Conservation (phyloP, 352 stramenopile genomes). For the Phytopythium boreale region DNA sequence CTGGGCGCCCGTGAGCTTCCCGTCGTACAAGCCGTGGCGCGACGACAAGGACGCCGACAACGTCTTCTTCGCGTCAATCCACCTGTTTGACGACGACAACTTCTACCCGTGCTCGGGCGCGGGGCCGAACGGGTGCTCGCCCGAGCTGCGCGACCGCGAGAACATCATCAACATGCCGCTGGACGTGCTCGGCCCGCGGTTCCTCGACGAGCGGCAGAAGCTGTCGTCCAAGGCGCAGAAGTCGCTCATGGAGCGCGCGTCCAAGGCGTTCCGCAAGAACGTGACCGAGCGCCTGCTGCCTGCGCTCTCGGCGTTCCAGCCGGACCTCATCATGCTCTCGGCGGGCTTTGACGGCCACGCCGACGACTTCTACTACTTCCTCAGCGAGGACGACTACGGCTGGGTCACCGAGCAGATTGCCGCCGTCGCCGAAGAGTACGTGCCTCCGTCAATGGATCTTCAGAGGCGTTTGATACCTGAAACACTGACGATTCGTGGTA, state of each 20-base stretch:
- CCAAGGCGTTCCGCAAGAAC: slow-evolving; percentile 38
- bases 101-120: slow-evolving; percentile 62
- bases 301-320: slow-evolving; percentile 40
- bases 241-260: slow-evolving; percentile 45
- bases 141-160: slow-evolving; percentile 35
- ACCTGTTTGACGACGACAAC: slow-evolving; percentile 58
- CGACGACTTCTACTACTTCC: slow-evolving; percentile 68
- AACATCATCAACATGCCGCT: slow-evolving; percentile 63
- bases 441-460: no score
- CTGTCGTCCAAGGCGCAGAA: slow-evolving; percentile 53
- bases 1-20: slow-evolving; percentile 54
- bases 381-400: slow-evolving; percentile 84
- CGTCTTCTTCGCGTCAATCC: slow-evolving; percentile 65
- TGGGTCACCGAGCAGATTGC: slow-evolving; percentile 85
- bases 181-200: slow-evolving; percentile 45
- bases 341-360: slow-evolving; percentile 64
- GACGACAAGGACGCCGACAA: slow-evolving; percentile 61
- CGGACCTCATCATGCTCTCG: slow-evolving; percentile 69
- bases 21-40: slow-evolving; percentile 66
- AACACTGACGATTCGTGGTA: neutral
- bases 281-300: slow-evolving; percentile 45
- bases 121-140: slow-evolving; percentile 42
- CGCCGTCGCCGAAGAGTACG: slow-evolving; percentile 90
- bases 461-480: no score
- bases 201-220: slow-evolving; percentile 55